Conservation (phyloP, 306 rosid genomes). For the Astragalus glycyphyllos region DNA sequence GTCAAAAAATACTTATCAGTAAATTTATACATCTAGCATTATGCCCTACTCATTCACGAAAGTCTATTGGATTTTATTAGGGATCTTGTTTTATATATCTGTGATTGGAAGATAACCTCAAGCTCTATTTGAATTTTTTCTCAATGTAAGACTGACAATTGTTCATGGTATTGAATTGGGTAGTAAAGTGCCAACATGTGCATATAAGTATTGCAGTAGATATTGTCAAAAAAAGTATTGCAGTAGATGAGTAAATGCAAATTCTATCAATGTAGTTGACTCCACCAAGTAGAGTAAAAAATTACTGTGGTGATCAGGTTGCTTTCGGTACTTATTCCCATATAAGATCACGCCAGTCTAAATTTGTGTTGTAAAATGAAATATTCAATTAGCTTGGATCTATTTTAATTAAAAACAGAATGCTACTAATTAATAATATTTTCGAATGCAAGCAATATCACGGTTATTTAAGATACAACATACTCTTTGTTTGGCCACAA, state of each 20-base stretch:
- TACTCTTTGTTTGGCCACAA: slow-evolving; percentile 88
- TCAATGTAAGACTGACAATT: not conserved
- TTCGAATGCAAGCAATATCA: slow-evolving; percentile 31
- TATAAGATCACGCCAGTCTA: slow-evolving; percentile 19
- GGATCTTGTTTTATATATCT: slow-evolving; percentile 2
- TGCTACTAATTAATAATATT: slow-evolving; percentile 22
- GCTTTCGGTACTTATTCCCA: slow-evolving; percentile 20
- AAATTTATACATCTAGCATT: slow-evolving; percentile 1
- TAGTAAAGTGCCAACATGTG: too few species aligned
- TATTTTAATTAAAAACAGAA: slow-evolving; percentile 12
- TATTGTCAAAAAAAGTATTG: too few species aligned
- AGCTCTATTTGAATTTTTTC: not conserved
- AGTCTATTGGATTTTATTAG: not conserved
- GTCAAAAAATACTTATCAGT: not conserved
- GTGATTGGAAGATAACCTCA: not conserved
- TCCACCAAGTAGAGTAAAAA: not conserved
- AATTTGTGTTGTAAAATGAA: slow-evolving; percentile 1
- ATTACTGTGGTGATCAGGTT: not conserved
- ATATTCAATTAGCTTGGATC: slow-evolving; percentile 2
- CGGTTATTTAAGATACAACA: slow-evolving; percentile 36
- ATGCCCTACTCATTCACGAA: slow-evolving; percentile 7
- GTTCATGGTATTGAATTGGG: too few species aligned
- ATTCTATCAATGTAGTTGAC: not conserved
- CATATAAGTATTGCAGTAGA: too few species aligned
- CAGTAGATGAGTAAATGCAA: too few species aligned